Percentiles rank a stretch among this genome's conserved stretches.
phyloP scores from a whole-genome alignment of 306 rosid species.

The Abrus pulchellus region DNA sequence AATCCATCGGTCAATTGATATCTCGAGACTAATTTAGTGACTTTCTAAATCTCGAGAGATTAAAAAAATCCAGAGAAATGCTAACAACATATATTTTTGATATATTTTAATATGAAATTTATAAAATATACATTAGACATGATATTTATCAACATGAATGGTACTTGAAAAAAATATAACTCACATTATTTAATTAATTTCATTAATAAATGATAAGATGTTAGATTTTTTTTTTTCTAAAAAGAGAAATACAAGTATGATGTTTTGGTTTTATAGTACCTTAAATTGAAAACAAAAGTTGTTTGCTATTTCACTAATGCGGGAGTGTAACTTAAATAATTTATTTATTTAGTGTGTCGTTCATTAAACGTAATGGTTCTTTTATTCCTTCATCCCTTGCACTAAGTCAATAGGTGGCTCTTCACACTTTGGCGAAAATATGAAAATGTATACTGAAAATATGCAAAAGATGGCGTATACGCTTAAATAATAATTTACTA shows the following conservation, averaged over 20 bases:
- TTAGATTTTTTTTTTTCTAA: background rate
- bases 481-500: background rate
- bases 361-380: background rate
- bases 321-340: background rate
- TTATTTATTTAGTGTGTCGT: background rate
- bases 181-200: background rate
- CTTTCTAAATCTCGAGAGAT: too few species aligned
- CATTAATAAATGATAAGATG: background rate
- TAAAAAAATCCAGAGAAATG: too few species aligned
- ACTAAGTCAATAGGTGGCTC: background rate
- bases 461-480: background rate
- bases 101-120: too few species aligned
- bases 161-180: too few species aligned
- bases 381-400: background rate
- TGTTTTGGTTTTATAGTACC: background rate
- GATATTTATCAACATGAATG: too few species aligned
- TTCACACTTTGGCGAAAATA: background rate
- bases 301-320: background rate
- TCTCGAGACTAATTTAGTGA: background rate
- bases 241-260: background rate
- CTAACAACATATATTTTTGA: too few species aligned
- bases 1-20: background rate
- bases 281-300: background rate
- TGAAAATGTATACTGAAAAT: background rate
- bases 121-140: too few species aligned